A percentile compares a stretch with the other conserved stretches of the same genome.
These are phyloP conservation scores for Cucurbita ficifolia DNA, from an alignment of 306 rosid species.

Conservation along the genomic window DNA sequence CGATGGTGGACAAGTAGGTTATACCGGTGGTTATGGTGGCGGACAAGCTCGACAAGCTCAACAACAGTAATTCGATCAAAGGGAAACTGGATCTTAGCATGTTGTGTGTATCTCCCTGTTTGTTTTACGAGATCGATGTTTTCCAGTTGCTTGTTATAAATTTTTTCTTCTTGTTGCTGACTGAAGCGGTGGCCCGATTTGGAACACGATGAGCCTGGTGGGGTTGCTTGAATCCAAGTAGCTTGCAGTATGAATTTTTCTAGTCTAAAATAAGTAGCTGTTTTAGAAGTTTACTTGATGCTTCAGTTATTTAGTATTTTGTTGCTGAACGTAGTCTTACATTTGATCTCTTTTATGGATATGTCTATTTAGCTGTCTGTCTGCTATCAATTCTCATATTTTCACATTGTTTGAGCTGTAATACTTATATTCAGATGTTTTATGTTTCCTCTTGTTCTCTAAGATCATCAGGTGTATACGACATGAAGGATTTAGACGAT, in stretches of 20 bases:
- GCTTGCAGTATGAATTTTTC: conserved; percentile 71
- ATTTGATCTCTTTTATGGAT: conserved; percentile 45
- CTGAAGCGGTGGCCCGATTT: conserved; percentile 36
- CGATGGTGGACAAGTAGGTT: conserved; percentile 70
- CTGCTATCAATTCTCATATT: conserved; percentile 23
- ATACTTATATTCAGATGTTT: conserved; percentile 17
- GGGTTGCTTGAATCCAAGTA: conserved; percentile 92
- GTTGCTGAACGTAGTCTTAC: conserved; percentile 52
- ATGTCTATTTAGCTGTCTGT: conserved; percentile 40
- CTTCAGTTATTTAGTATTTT: conserved; percentile 49
- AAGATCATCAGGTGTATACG: conserved; percentile 9
- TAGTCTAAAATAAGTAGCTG: conserved; percentile 82
- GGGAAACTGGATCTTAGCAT: conserved; percentile 25
- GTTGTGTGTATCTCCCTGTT: conserved; percentile 13
- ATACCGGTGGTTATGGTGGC: conserved; percentile 44
- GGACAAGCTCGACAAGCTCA: conserved; percentile 72
- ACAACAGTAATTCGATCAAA: conserved; percentile 51
- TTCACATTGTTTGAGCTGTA: conserved; percentile 48
- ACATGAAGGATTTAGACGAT: conserved; percentile 19
- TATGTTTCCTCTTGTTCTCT: conserved; percentile 12
- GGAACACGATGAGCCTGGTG: conserved; percentile 74
- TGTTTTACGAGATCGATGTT: conserved; percentile 9
- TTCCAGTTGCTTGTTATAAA: conserved; percentile 13
- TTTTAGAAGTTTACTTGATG: conserved; percentile 54
- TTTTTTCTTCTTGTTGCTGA: conserved; percentile 9